Evolutionary conservation across 768 basidiomycete genomes (phyloP), one percentile per base, ranked within the genome.

Genomic region (Boletales sp.): DNA sequence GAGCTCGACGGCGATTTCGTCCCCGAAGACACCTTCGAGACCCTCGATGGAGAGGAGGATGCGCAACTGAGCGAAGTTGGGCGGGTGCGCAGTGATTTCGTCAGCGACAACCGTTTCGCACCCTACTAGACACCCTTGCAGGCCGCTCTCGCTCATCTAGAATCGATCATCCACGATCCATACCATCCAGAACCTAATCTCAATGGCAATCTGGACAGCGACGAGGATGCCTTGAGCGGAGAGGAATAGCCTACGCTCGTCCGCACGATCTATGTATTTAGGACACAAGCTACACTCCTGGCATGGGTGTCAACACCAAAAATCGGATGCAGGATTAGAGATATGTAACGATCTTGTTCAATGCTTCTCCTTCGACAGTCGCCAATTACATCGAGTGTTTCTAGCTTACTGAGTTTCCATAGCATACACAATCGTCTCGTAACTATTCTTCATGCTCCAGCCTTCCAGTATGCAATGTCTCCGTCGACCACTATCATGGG

Each of bases 391-490:
- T 27, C 38, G 14, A 38, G 49, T 46, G 29, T 14, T 44, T 59
- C 48, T 52, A 57, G 44, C 47, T 52, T 53, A 58, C 35, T 41
- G 34, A 39, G 14, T 31, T 49, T 45, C 30, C 50, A 48, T 45
- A 52, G 27, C 21, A 31, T 54, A 57, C 55, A 48, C n/a, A 47
- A 41, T 48, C 40, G 50, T 42, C 24, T 41, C 37, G 8, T 35
- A 27, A 15, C 15, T 48, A 34, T 38, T 27, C 21, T 14, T 62
- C 49, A 79, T 56, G 64, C 82, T 35, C 90, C 90, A 38, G 85
- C 65, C 66, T 93, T 94, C 92, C 92, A 94, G 73, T 92, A 91
- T 1, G 89, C 90, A 64, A 93, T 93, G 58, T 93, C 90, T 24
- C 90, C 90, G 58, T 93, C 90, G 18, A 84, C 59, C 89, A 92